Evolutionary conservation across 257 asterid species (phyloP), one percentile per base, ranked within the genome.

Genomic region (Lycium ferocissimum): DNA sequence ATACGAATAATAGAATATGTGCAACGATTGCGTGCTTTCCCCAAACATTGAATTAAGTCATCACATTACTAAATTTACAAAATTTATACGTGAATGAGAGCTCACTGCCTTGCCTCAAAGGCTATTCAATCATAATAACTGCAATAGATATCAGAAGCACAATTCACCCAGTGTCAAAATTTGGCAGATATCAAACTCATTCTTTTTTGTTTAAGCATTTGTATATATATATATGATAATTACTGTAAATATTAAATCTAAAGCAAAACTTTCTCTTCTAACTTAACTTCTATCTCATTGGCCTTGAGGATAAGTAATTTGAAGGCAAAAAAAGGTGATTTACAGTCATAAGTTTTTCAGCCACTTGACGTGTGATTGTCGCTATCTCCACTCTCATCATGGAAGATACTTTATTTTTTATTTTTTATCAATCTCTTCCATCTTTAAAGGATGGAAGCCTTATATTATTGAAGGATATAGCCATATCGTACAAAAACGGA

Each of bases 341-440:
- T 5, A 73, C 66, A 58, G 9, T 58, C 81, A 83, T 35, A 69
- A 69, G 49, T 69, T 38, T 63, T 72, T 87, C 80, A 92, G 86
- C 89, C 84, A 84, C 86, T 89, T 35, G 85, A 85, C 38, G 61
- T 20, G 61, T 91, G 96, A 26, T 90, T 92, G 65, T 90, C 98
- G 51, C 95, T 88, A 67, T 85, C 91, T 75, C 92, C 98, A 56
- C 97, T 93, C 84, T 88, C 98, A 83, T 94, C 97, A 84, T 26
- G 33, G 33, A 26, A 26, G n/a, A n/a, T n/a, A n/a, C n/a, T n/a
- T n/a, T n/a, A n/a, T n/a, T n/a, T n/a, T 26, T 26, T 26, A 0
- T 26, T 26, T 26, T 26, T 26, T 26, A 1, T 26, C 33, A 1
- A 26, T 26, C 33, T 26, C 33, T 26, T 26, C 33, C 33, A 26